Conservation (phyloP, 2,329 filamentous ascomycete genomes). For the Fusarium citri region DNA sequence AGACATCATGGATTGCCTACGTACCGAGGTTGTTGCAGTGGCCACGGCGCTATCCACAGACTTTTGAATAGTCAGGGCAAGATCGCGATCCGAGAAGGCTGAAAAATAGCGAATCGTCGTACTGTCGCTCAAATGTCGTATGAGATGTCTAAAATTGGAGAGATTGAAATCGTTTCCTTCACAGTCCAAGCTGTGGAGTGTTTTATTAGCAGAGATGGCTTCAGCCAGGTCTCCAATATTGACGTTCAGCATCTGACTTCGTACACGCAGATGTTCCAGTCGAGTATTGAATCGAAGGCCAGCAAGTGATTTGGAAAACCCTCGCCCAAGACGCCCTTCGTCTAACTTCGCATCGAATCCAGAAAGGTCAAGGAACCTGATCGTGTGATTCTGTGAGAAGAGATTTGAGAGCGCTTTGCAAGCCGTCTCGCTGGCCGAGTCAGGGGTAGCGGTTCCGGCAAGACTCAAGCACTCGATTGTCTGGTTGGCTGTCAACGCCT, state of each 20-base stretch:
- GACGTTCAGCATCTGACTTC: slow-evolving; percentile 66
- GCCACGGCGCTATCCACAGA: slow-evolving; percentile 49
- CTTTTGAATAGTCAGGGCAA: slow-evolving; percentile 51
- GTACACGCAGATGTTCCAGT: slow-evolving; percentile 64
- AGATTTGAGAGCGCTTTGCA: slow-evolving; percentile 62
- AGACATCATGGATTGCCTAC: slow-evolving; percentile 52
- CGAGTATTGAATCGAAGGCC: slow-evolving; percentile 59
- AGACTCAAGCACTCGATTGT: slow-evolving; percentile 65
- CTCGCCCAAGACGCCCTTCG: slow-evolving; percentile 65
- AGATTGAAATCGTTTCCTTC: slow-evolving; percentile 67
- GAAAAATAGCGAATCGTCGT: slow-evolving; percentile 59
- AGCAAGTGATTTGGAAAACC: slow-evolving; percentile 62
- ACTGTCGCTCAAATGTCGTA: slow-evolving; percentile 58
- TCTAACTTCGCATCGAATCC: slow-evolving; percentile 69
- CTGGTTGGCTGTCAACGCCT: slow-evolving; percentile 61
- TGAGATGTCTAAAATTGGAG: slow-evolving; percentile 61
- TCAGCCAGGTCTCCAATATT: slow-evolving; percentile 65
- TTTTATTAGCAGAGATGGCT: slow-evolving; percentile 61
- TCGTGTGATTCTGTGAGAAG: slow-evolving; percentile 62
- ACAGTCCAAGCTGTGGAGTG: slow-evolving; percentile 65
- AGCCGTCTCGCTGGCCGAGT: slow-evolving; percentile 59
- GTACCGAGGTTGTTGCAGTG: slow-evolving; percentile 41
- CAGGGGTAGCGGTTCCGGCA: slow-evolving; percentile 64
- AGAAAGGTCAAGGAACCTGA: slow-evolving; percentile 67
- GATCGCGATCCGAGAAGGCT: slow-evolving; percentile 54